A percentile compares a stretch with the other conserved stretches of the same genome.
Conservation (phyloP, 2,329 filamentous ascomycete genomes). For the Paracoccidioides lutzii region DNA sequence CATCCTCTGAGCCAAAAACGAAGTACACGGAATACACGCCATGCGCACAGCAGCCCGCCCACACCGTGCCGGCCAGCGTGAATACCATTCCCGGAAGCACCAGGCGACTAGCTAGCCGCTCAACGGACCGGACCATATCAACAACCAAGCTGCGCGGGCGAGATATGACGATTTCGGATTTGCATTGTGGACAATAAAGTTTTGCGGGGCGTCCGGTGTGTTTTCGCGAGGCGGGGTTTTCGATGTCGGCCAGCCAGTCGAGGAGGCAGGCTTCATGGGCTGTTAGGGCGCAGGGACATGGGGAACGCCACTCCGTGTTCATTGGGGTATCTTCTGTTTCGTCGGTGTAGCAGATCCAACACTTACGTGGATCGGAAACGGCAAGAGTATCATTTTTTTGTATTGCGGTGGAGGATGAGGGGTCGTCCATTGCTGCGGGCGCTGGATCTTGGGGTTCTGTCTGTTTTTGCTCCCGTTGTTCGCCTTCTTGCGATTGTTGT, state of each 20-base stretch:
- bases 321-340: conserved; percentile 49
- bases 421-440: background rate
- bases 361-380: conserved; percentile 37
- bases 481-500: background rate
- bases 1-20: conserved; percentile 53
- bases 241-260: conserved; percentile 85
- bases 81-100: conserved; percentile 52
- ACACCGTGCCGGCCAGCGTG: conserved; percentile 35
- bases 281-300: conserved; percentile 79
- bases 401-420: conserved; percentile 1
- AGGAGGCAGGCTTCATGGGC: conserved; percentile 84
- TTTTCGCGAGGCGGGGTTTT: conserved; percentile 45
- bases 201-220: conserved; percentile 42
- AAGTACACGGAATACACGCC: conserved; percentile 52
- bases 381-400: conserved; percentile 4
- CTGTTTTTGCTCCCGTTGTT: conserved; percentile 6
- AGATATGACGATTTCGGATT: conserved; percentile 61
- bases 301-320: conserved; percentile 63
- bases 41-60: conserved; percentile 42
- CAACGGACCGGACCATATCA: conserved; percentile 47
- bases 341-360: conserved; percentile 59
- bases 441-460: conserved; percentile 1
- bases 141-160: conserved; percentile 64
- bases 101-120: conserved; percentile 44
- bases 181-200: conserved; percentile 81